Evolutionary conservation across 2,329 filamentous ascomycete genomes (phyloP).

Genomic region (Pyrenophora seminiperda): DNA sequence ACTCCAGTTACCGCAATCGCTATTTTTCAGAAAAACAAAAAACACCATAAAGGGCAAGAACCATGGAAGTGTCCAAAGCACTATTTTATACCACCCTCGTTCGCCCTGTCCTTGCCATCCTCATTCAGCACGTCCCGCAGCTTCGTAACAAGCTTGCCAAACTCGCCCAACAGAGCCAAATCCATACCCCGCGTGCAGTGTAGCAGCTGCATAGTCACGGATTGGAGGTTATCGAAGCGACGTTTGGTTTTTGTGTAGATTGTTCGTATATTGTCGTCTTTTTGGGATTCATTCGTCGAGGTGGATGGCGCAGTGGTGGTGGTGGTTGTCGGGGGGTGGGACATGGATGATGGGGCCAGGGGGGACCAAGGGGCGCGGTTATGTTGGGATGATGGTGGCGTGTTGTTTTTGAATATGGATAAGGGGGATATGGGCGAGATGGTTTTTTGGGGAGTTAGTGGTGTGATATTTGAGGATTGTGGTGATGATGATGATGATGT

Average conservation of each 20-base stretch:
- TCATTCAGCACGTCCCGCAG: constrained; percentile 21
- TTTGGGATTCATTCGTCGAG: constrained; percentile 5
- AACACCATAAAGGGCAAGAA: too few relatives aligned
- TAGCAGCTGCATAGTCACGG: constrained; percentile 11
- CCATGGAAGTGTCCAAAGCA: too few relatives aligned
- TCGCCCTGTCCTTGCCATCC: not conserved
- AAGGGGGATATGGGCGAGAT: not conserved
- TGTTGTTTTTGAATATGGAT: not conserved
- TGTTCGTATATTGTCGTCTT: constrained; percentile 28
- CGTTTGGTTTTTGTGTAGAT: constrained; percentile 27
- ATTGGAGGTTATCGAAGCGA: constrained; percentile 22
- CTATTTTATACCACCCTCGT: not conserved
- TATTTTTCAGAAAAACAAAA: too few relatives aligned
- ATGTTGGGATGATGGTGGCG: not conserved
- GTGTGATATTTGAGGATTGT: not conserved
- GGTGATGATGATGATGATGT: not conserved
- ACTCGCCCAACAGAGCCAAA: constrained; percentile 28
- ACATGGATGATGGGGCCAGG: constrained; percentile 4
- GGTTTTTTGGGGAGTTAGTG: not conserved
- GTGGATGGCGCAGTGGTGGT: not conserved
- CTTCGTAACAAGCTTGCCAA: constrained; percentile 26
- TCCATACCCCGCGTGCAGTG: constrained; percentile 22
- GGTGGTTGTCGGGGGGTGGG: too few relatives aligned
- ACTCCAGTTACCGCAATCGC: too few relatives aligned
- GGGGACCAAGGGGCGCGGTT: not conserved